These are phyloP conservation scores for Alternaria ethzedia DNA, from an alignment of 2,329 filamentous ascomycete species.

Conservation along the genomic window DNA sequence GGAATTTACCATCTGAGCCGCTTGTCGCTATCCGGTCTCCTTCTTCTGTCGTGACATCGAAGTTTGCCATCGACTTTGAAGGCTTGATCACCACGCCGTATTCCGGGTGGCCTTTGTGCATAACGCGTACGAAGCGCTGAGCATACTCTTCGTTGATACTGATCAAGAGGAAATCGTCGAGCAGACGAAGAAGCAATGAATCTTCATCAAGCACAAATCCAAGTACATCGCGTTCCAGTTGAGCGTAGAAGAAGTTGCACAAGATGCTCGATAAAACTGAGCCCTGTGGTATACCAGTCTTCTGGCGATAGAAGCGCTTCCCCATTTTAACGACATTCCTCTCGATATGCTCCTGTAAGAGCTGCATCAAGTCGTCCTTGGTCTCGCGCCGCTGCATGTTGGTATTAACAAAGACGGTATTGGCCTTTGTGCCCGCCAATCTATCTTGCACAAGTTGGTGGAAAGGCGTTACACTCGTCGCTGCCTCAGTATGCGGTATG, in stretches of 20 bases:
- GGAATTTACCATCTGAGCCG: conserved; percentile 66
- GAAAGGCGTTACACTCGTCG: conserved; percentile 42
- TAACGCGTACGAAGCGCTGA: conserved; percentile 73
- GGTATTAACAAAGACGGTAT: conserved; percentile 80
- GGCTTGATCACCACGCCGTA: conserved; percentile 83
- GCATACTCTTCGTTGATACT: conserved; percentile 73
- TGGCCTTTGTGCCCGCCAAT: conserved; percentile 49
- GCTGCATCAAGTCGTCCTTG: conserved; percentile 66
- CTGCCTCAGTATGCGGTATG: conserved; percentile 47
- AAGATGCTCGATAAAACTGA: conserved; percentile 85
- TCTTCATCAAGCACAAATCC: conserved; percentile 67
- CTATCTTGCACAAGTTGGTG: conserved; percentile 38
- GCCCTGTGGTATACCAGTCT: conserved; percentile 88
- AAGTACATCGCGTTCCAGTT: conserved; percentile 75
- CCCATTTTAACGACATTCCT: conserved; percentile 87
- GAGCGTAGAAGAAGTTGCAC: conserved; percentile 95
- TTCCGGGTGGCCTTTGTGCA: conserved; percentile 78
- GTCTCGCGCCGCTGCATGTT: conserved; percentile 64
- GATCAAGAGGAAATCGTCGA: conserved; percentile 93
- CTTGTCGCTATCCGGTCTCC: conserved; percentile 36
- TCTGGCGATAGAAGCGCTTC: conserved; percentile 87
- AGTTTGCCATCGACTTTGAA: conserved; percentile 84
- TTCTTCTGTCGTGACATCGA: conserved; percentile 69
- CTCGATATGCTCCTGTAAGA: conserved; percentile 80
- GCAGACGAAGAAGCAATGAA: conserved; percentile 77